phyloP scores from a whole-genome alignment of 2,329 filamentous ascomycete species.

The Diaporthe amygdali region DNA sequence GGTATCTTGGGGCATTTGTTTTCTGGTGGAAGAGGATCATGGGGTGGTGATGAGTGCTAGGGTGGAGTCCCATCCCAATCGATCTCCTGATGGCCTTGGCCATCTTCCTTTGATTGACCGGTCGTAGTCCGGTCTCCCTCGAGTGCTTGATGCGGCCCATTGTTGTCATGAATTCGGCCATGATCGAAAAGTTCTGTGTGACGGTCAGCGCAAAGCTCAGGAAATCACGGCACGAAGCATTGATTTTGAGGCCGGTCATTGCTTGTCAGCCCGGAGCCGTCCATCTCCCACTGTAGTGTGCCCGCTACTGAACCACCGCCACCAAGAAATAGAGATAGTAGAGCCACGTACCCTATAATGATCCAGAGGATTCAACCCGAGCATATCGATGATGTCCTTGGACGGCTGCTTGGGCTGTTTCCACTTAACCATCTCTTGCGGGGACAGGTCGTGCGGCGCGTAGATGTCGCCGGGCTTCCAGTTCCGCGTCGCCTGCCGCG shows the following conservation, averaged over 20 bases:
- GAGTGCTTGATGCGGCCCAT: conserved; percentile 85
- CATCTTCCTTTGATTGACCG: conserved; percentile 90
- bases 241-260: background rate
- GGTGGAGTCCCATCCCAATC: conserved; percentile 90
- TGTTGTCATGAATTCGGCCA: conserved; percentile 85
- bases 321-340: background rate
- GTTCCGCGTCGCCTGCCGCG: conserved; percentile 69
- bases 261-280: background rate
- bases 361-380: conserved; percentile 80
- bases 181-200: conserved; percentile 84
- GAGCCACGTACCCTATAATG: conserved; percentile 78
- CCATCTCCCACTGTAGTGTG: background rate
- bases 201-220: conserved; percentile 17
- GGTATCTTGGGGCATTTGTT: conserved; percentile 25
- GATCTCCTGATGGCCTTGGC: conserved; percentile 90
- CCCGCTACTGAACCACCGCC: background rate
- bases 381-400: conserved; percentile 77
- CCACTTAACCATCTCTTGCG: conserved; percentile 83
- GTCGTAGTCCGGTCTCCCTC: conserved; percentile 78
- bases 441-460: conserved; percentile 83
- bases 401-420: conserved; percentile 58
- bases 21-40: conserved; percentile 67
- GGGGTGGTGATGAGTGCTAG: conserved; percentile 87
- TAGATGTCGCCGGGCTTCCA: conserved; percentile 87
- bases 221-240: background rate